These are phyloP conservation scores for Erodium maritimum DNA, from an alignment of 345 rosid species.

Conservation along the genomic window DNA sequence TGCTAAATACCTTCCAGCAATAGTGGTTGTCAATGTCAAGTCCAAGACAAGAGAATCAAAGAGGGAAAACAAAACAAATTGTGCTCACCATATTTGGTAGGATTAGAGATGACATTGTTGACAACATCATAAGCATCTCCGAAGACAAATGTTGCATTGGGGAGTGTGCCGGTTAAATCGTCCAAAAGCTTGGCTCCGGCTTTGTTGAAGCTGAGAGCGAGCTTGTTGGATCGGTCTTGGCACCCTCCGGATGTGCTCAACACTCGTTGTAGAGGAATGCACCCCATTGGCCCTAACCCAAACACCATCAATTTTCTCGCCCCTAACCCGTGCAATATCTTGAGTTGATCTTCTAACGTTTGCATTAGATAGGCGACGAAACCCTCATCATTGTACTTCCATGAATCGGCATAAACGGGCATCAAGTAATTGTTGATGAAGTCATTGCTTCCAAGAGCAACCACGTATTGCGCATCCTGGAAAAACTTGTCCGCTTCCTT, in stretches of 20 bases:
- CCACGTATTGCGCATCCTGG: constrained; percentile 50
- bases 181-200: constrained; percentile 38
- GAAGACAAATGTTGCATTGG: constrained; percentile 47
- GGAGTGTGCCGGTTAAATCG: constrained; percentile 27
- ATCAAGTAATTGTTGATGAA: constrained; percentile 93
- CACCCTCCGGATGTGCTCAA: constrained; percentile 51
- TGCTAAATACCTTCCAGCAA: no score
- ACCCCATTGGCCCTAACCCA: constrained; percentile 97
- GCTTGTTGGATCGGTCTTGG: constrained; percentile 55
- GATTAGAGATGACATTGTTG: constrained; percentile 54
- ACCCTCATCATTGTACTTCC: constrained; percentile 69
- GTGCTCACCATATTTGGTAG: constrained; percentile 44
- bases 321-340: constrained; percentile 56
- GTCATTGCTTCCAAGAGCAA: constrained; percentile 94
- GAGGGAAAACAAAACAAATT: no score
- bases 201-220: constrained; percentile 54
- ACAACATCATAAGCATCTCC: constrained; percentile 88
- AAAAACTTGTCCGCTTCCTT: constrained; percentile 54
- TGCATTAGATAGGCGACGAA: constrained; percentile 56
- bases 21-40: no score
- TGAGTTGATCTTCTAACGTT: constrained; percentile 57
- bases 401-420: constrained; percentile 79
- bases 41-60: no score
- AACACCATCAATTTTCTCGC: constrained; percentile 72
- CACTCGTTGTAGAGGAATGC: constrained; percentile 93